Evolutionary conservation across 2,329 filamentous ascomycete species (phyloP), one percentile per base, ranked within the genome.

Genomic region (Fusarium mangiferae): DNA sequence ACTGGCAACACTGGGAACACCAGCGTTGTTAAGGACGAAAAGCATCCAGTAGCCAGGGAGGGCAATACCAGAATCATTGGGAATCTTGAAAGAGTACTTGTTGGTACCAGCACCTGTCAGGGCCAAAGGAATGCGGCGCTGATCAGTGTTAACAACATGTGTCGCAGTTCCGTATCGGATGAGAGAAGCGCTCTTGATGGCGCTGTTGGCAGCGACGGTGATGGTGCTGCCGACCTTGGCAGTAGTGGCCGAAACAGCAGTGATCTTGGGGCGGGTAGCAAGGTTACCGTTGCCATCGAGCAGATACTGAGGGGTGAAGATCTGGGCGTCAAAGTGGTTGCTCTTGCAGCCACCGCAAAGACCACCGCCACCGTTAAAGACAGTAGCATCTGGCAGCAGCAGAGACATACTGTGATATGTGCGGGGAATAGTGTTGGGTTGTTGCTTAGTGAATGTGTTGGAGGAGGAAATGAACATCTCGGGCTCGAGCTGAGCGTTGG

Each of bases 1-100:
- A 14, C 59, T 51, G 6, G 74, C 73, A 60, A 75, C 70, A 13
- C 70, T 74, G 20, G 74, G 74, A 5, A 75, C 74, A 1, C 74
- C 73, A 13, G 35, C 62, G 18, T 49, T 33, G 58, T 74, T 76
- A 15, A 75, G 57, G 2, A 76, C 74, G 48, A 75, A 75, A 5
- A 75, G 45, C 74, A 75, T 75, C 74, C 73, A 75, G 57, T 76
- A 75, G 10, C 74, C 73, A 1, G 74, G 74, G 3, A 76, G 39
- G 18, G 73, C 74, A 28, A 75, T 61, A 7, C 74, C 74, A 5
- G 74, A 51, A 6, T 76, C 74, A 36, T 44, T 26, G 6, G 74
- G 74, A 10, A 75, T 55, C 24, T 61, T 61, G 51, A 75, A 66
- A 6, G 67, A 59, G 28, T 75, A 75, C 48, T 59, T 66, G 22